Conservation (phyloP, 1,139 yeast species). For the Martiniozyma asiatica region DNA sequence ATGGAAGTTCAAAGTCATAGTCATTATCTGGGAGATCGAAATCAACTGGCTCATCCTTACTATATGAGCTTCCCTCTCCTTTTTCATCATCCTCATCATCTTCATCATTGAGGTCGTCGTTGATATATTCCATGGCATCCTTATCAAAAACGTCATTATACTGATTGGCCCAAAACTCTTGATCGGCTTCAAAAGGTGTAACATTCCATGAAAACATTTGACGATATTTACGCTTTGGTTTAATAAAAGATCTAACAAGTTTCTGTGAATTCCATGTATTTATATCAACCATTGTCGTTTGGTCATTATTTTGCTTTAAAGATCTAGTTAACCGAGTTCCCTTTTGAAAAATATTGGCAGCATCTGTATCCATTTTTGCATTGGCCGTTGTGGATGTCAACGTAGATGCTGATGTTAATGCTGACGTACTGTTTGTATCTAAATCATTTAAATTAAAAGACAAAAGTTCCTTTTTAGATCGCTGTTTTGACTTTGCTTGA, state of each 20-base stretch:
- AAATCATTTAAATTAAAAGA: too few species aligned
- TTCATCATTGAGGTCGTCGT: constrained; percentile 14
- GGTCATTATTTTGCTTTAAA: constrained; percentile 27
- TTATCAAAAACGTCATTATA: constrained; percentile 28
- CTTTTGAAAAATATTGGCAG: constrained; percentile 37
- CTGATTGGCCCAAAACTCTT: constrained; percentile 63
- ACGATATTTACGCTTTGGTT: constrained; percentile 31
- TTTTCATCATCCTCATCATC: too few species aligned
- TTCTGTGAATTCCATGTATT: constrained; percentile 59
- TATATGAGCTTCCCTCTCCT: too few species aligned
- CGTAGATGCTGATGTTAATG: too few species aligned
- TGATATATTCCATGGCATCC: constrained; percentile 19
- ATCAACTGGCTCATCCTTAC: constrained; percentile 11
- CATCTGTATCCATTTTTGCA: constrained; percentile 27
- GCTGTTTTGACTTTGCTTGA: too few species aligned
- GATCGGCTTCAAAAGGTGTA: constrained; percentile 28
- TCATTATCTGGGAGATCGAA: constrained; percentile 15
- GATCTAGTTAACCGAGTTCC: constrained; percentile 29
- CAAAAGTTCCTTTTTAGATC: too few species aligned
- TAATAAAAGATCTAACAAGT: constrained; percentile 56
- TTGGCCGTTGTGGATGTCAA: too few species aligned
- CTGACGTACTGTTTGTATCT: too few species aligned
- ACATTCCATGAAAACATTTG: constrained; percentile 5
- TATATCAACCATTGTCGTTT: constrained; percentile 59
- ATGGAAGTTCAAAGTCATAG: constrained; percentile 14